Evolutionary conservation across 75 land plant genomes (phyloP), one percentile per base, ranked within the genome.

Genomic region (Adiantum capillusveneris): DNA sequence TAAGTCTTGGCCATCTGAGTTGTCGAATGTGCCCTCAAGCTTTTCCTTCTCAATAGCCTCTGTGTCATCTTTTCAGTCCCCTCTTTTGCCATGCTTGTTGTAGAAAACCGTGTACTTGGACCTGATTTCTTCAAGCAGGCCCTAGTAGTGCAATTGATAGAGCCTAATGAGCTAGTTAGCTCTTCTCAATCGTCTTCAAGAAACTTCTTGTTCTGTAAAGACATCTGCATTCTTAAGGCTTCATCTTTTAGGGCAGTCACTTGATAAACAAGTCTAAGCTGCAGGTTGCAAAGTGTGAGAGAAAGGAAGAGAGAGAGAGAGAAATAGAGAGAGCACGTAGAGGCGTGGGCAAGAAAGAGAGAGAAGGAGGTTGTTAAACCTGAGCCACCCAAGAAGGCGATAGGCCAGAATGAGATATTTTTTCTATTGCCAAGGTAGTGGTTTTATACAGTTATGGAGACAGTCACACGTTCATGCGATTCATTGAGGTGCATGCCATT

Each of bases 141-240:
- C 75, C 91, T 87, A 87, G 63, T 87, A 87, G 29, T 81, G 84
- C 12, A 58, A 49, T 20, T 65, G 58, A 70, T 84, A 87, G 48
- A 69, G 37, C 69, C 46, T 65, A 2, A 66, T 52, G 17, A 87
- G 82, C 66, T 75, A 81, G 31, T 60, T 78, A 20, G 59, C 53
- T 26, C 82, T 54, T 37, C 69, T 63, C 5, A 64, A 56, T 25
- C 91, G 59, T 25, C 91, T 73, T 21, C 55, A 43, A 14, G 81
- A 31, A 0, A 87, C 77, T 57, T 84, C 87, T 55, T 67, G 70
- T 28, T 29, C 29, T 1, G 73, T 65, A 16, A 81, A 42, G 44
- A 51, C 70, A 11, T 50, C 52, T 0, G 80, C 57, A 25, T 41
- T 29, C 25, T 43, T 30, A 5, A 76, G 1, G 58, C 51, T 37